Evolutionary conservation across 106 monocot genomes (phyloP), one percentile per base, ranked within the genome.

Genomic region (Posidonia australis): DNA sequence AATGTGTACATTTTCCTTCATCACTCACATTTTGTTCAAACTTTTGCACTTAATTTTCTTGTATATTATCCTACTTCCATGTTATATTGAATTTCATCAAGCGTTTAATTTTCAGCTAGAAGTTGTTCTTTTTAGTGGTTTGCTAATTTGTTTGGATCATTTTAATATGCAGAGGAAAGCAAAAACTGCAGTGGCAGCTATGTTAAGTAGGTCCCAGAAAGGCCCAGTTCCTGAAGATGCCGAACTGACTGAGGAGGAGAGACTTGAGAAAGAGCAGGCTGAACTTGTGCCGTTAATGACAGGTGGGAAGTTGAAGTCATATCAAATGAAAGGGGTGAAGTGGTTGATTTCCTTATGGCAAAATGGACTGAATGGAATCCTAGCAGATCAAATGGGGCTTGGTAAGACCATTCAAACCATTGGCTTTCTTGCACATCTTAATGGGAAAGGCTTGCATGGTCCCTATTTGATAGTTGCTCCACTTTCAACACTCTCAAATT

Each of bases 381-480:
- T 96, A 31, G 96, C 96, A 10, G 96, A 96, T 75, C 96, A 96
- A 74, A 96, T 96, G 96, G 96, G 96, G 29, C 82, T 96, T 47
- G 96, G 96, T 13, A 96, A 96, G 76, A 96, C 96, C 56, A 82
- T 96, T 27, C 96, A 96, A 67, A 90, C 96, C 5, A 84, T 96
- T 74, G 96, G 78, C 16, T 96, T 96, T 76, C 78, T 96, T 68
- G 96, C 96, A 23, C 96, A 96, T 77, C 77, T 96, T 11, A 96
- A 84, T 73, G 96, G 96, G 21, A 87, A 90, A 51, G 96, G 84
- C 36, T 68, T 90, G 59, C 68, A 84, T 77, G 96, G 96, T 13
- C 96, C 90, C 41, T 96, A 83, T 66, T 70, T 96, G 74, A 52
- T 96, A 25, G 84, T 96, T 28, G 96, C 96, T 77, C 96, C 96